phyloP scores from a whole-genome alignment of 78 protist species.

The Corallochytrium limacisporum region DNA sequence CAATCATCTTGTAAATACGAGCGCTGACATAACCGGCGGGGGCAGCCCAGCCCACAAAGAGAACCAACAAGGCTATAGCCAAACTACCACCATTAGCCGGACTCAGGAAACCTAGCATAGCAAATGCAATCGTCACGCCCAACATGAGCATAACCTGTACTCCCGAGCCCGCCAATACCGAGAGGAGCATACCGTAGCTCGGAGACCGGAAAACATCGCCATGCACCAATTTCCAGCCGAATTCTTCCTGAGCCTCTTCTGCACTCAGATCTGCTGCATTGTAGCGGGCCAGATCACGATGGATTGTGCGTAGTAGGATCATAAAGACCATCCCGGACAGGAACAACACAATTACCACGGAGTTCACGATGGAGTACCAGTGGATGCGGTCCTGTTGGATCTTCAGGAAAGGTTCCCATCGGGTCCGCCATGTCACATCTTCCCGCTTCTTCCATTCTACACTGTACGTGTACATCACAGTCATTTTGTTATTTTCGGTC shows the following conservation, averaged over 20 bases:
- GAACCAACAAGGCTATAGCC: constrained; percentile 54
- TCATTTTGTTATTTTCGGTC: too few species aligned
- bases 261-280: too few species aligned
- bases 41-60: constrained; percentile 66
- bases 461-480: too few species aligned
- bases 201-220: constrained; percentile 94
- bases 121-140: constrained; percentile 38
- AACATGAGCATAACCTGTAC: constrained; percentile 67
- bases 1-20: constrained; percentile 55
- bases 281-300: constrained; percentile 53
- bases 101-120: constrained; percentile 88
- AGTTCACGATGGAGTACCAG: constrained; percentile 89
- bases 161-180: constrained; percentile 75
- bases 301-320: constrained; percentile 81
- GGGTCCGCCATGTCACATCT: too few species aligned
- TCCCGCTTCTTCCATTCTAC: too few species aligned
- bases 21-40: constrained; percentile 74
- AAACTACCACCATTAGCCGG: constrained; percentile 90
- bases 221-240: constrained; percentile 95
- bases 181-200: constrained; percentile 40
- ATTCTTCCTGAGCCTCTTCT: too few species aligned
- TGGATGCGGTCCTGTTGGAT: constrained; percentile 45
- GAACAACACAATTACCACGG: constrained; percentile 79
- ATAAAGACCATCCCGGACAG: constrained; percentile 85
- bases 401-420: too few species aligned